A percentile compares a stretch with the other conserved stretches of the same genome.
These are phyloP conservation scores for Sutorius australiensis DNA, from an alignment of 768 basidiomycete species.

Conservation along the genomic window DNA sequence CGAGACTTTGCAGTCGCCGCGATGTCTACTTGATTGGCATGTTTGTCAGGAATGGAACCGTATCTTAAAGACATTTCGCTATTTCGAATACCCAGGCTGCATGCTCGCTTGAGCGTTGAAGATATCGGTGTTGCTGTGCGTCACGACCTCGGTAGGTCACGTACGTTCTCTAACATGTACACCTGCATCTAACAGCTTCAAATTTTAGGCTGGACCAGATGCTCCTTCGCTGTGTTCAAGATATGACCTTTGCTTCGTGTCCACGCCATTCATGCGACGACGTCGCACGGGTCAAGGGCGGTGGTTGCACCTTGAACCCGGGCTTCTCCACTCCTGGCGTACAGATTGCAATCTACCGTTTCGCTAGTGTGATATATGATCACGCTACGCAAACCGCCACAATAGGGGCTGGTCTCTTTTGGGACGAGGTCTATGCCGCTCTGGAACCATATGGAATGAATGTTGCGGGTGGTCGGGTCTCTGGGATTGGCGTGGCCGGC, in stretches of 20 bases:
- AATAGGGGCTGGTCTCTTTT: slow-evolving; percentile 45
- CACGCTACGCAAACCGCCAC: slow-evolving; percentile 36
- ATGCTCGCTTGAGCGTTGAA: slow-evolving; percentile 56
- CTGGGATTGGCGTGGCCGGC: slow-evolving; percentile 58
- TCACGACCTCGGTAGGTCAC: not conserved
- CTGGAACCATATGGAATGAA: slow-evolving; percentile 47
- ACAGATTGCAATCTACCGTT: slow-evolving; percentile 52
- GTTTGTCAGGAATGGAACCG: slow-evolving; percentile 14
- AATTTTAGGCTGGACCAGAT: slow-evolving; percentile 41
- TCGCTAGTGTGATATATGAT: slow-evolving; percentile 44
- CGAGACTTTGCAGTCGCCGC: not conserved
- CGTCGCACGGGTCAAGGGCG: slow-evolving; percentile 52
- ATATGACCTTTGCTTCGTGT: not conserved
- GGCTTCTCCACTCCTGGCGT: slow-evolving; percentile 59
- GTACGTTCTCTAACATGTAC: not conserved
- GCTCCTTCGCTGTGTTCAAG: slow-evolving; percentile 50
- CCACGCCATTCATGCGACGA: not conserved
- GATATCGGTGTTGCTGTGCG: slow-evolving; percentile 51
- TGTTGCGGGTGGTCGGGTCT: slow-evolving; percentile 57
- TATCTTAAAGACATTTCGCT: slow-evolving; percentile 47
- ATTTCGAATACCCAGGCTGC: slow-evolving; percentile 44
- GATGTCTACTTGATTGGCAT: slow-evolving; percentile 7
- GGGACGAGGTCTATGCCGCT: slow-evolving; percentile 63
- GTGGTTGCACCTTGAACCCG: slow-evolving; percentile 53
- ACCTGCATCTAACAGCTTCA: slow-evolving; percentile 36